Percentiles rank a stretch among this genome's conserved stretches.
These are phyloP conservation scores for Myxozyma kluyveri DNA, from an alignment of 805 yeast species.

Conservation along the genomic window DNA sequence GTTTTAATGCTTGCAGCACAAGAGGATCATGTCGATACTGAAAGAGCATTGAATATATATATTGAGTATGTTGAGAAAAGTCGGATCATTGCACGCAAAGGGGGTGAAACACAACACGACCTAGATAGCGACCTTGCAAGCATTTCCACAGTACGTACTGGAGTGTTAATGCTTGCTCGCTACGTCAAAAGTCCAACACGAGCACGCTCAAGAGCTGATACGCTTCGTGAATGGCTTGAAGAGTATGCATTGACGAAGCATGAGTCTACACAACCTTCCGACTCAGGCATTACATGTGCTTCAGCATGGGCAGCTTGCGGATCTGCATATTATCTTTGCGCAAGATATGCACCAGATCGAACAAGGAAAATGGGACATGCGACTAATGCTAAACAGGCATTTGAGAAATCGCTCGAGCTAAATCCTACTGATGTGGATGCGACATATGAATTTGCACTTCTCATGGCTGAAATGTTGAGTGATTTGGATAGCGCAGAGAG, in stretches of 20 bases:
- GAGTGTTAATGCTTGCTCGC: constrained; percentile 22
- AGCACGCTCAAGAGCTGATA: constrained; percentile 15
- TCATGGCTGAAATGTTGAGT: constrained; percentile 11
- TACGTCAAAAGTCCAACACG: constrained; percentile 12
- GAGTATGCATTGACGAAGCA: not conserved
- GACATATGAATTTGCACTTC: constrained; percentile 18
- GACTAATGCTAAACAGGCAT: constrained; percentile 10
- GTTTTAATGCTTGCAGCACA: constrained; percentile 18
- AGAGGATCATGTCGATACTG: constrained; percentile 25
- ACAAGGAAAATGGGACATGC: constrained; percentile 4
- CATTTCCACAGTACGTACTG: constrained; percentile 14
- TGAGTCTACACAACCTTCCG: constrained; percentile 3
- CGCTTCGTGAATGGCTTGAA: constrained; percentile 19
- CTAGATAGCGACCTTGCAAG: constrained; percentile 19
- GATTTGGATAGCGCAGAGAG: constrained; percentile 16
- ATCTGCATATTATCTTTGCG: constrained; percentile 17
- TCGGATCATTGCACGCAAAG: constrained; percentile 19
- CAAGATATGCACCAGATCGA: constrained; percentile 14
- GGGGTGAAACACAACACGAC: constrained; percentile 19
- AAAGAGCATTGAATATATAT: constrained; percentile 18
- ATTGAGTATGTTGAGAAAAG: constrained; percentile 25
- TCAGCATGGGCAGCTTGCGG: constrained; percentile 26
- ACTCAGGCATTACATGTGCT: not conserved
- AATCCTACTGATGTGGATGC: constrained; percentile 1
- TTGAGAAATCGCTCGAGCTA: constrained; percentile 11